Evolutionary conservation across 1,139 yeast species (phyloP).

Genomic region (Fermentozyma sake): DNA sequence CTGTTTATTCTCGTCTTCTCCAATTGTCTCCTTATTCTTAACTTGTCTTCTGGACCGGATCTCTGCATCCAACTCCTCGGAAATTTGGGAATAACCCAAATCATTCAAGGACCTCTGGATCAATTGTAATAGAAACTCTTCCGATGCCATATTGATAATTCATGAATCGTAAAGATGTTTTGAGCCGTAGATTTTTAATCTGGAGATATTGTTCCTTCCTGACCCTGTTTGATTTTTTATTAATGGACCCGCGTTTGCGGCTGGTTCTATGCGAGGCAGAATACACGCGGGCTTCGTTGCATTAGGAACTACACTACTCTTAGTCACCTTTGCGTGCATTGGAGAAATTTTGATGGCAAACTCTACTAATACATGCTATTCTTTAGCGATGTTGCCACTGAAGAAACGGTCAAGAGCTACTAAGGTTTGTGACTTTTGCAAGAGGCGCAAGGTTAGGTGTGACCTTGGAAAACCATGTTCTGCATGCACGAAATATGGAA

Average conservation of each 20-base stretch:
- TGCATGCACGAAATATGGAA: slow-evolving; percentile 21
- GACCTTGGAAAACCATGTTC: slow-evolving; percentile 25
- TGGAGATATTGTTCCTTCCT: no score
- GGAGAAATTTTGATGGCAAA: no score
- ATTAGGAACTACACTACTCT: no score
- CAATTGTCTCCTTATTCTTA: no score
- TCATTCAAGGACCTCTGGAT: slow-evolving; percentile 29
- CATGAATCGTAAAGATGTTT: not conserved
- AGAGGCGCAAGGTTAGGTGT: slow-evolving; percentile 26
- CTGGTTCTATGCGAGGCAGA: no score
- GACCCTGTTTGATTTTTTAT: no score
- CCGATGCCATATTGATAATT: slow-evolving; percentile 12
- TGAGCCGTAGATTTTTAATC: no score
- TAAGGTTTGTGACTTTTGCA: slow-evolving; percentile 25
- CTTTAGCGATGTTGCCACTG: not conserved
- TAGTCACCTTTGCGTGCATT: no score
- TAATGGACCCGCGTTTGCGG: no score
- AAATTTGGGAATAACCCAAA: slow-evolving; percentile 21
- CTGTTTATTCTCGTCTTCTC: slow-evolving; percentile 2
- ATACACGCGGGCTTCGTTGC: no score
- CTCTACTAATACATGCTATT: no score
- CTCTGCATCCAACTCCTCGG: slow-evolving; percentile 11
- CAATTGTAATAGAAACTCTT: slow-evolving; percentile 28
- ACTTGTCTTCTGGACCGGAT: no score
- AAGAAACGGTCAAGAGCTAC: slow-evolving; percentile 24